These are phyloP conservation scores for Pseudogymnoascus sp. DNA, from an alignment of 2,329 filamentous ascomycete genomes.

Conservation along the genomic window DNA sequence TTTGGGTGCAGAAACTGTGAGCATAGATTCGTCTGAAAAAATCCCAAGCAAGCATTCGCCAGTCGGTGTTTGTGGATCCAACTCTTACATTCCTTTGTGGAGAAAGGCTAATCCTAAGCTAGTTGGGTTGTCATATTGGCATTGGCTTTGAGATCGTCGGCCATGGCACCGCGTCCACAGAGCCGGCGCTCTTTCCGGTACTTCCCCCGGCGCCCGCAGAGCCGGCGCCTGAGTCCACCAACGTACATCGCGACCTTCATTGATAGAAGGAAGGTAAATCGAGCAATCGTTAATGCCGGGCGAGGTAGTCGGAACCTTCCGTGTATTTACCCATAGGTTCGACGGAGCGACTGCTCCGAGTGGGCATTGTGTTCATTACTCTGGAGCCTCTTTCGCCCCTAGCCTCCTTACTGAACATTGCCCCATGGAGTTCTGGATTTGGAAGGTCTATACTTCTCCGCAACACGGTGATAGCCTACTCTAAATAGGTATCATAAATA, in stretches of 20 bases:
- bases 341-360: neutral
- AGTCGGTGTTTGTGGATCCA: neutral
- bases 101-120: neutral
- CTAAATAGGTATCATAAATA: neutral
- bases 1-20: neutral
- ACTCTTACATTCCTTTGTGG: neutral
- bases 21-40: neutral
- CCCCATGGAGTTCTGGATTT: neutral
- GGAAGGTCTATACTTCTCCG: neutral
- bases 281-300: neutral
- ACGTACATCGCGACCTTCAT: neutral
- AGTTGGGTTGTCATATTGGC: neutral
- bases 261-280: neutral
- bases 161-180: neutral
- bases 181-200: neutral
- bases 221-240: neutral
- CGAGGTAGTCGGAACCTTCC: neutral
- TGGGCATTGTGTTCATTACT: neutral
- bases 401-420: neutral
- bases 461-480: neutral
- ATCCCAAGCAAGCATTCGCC: neutral
- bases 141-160: neutral
- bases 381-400: neutral
- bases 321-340: neutral
- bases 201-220: neutral